A percentile compares a stretch with the other conserved stretches of the same genome.
phyloP scores from a whole-genome alignment of 2,329 filamentous ascomycete genomes.

The Neopestalotiopsis sp. region DNA sequence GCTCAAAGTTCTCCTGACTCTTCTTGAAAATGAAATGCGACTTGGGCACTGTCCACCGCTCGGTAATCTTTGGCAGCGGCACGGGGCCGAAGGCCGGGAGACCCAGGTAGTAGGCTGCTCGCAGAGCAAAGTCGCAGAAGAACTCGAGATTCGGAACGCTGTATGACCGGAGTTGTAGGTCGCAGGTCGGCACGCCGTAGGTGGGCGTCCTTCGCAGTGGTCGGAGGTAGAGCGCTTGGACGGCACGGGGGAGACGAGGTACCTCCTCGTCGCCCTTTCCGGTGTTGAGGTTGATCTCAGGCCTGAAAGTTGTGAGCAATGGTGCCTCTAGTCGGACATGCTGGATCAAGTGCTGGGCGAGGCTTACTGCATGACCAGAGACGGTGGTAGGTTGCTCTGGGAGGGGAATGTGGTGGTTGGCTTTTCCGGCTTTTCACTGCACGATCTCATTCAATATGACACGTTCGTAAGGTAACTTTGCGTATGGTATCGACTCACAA shows the following conservation, averaged over 20 bases:
- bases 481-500: constrained; percentile 27
- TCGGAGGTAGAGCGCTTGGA: constrained; percentile 85
- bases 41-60: constrained; percentile 93
- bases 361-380: constrained; percentile 18
- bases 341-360: background rate
- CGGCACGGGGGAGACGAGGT: constrained; percentile 72
- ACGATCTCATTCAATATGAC: background rate
- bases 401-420: background rate
- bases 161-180: constrained; percentile 93
- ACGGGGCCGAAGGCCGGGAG: constrained; percentile 86
- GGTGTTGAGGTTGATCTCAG: constrained; percentile 33
- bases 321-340: background rate
- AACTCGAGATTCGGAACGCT: constrained; percentile 89
- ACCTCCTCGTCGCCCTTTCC: constrained; percentile 31
- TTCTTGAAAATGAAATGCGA: constrained; percentile 97
- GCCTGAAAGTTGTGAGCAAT: constrained; percentile 3
- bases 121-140: constrained; percentile 91
- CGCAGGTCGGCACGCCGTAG: constrained; percentile 83
- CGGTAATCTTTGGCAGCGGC: constrained; percentile 82
- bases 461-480: no score
- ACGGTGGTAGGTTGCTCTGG: constrained; percentile 9
- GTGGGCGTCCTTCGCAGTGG: constrained; percentile 78
- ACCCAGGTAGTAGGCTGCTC: constrained; percentile 91
- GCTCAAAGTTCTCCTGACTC: constrained; percentile 95
- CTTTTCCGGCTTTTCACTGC: background rate